These are phyloP conservation scores for Tilletiopsis washingtonensis DNA, from an alignment of 1,284 basidiomycete genomes.

Conservation along the genomic window DNA sequence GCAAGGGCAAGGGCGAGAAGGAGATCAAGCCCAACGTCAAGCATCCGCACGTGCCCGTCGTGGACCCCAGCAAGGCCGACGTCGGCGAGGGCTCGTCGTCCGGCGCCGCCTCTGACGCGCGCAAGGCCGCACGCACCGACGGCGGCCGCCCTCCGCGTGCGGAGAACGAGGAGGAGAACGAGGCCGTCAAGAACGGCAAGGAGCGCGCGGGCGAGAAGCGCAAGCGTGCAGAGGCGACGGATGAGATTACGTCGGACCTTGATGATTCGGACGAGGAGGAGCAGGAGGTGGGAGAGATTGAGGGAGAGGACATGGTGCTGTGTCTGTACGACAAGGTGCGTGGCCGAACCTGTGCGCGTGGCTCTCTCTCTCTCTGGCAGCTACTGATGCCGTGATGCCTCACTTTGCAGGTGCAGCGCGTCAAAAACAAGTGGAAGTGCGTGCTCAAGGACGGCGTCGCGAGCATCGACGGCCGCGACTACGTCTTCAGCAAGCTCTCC, in stretches of 20 bases:
- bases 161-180: not conserved
- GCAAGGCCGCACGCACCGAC: slow-evolving; percentile 2
- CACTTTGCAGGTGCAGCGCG: slow-evolving; percentile 69
- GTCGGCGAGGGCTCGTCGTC: too few species aligned
- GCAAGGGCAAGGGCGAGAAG: slow-evolving; percentile 16
- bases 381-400: not conserved
- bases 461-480: slow-evolving; percentile 91
- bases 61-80: too few species aligned
- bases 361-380: not conserved
- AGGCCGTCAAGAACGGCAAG: slow-evolving; percentile 4
- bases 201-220: slow-evolving; percentile 24
- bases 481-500: slow-evolving; percentile 90
- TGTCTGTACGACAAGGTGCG: slow-evolving; percentile 96
- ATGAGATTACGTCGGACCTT: slow-evolving; percentile 90
- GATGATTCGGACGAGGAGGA: slow-evolving; percentile 74
- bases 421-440: slow-evolving; percentile 99
- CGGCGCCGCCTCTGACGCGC: too few species aligned
- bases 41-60: slow-evolving; percentile 10
- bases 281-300: slow-evolving; percentile 52
- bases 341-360: too few species aligned
- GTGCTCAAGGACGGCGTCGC: slow-evolving; percentile 98
- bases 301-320: slow-evolving; percentile 75
- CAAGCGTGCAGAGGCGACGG: slow-evolving; percentile 53
- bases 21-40: not conserved
- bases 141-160: too few species aligned